Conservation (phyloP, 2,329 filamentous ascomycete species). For the Leptographium wingfieldii region DNA sequence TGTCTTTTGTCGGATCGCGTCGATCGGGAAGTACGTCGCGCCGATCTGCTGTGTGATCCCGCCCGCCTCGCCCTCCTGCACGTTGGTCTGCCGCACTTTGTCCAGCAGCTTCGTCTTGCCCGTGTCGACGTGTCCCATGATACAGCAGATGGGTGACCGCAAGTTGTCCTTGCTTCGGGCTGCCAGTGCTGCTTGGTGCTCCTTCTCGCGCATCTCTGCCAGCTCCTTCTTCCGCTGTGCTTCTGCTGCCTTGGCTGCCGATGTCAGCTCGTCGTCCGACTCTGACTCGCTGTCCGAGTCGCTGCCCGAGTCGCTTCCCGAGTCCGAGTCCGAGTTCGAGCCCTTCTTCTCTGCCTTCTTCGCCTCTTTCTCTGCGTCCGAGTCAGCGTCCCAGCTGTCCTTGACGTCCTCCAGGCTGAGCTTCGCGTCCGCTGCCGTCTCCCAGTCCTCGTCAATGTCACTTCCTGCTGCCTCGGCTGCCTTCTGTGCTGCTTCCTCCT, state of each 20-base stretch:
- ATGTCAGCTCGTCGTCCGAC: conserved; percentile 59
- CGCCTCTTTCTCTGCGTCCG: conserved; percentile 41
- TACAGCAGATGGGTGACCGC: conserved; percentile 97
- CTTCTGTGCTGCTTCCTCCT: conserved; percentile 37
- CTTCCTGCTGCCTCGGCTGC: conserved; percentile 39
- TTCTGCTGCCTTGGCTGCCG: conserved; percentile 60
- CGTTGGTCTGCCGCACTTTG: conserved; percentile 96
- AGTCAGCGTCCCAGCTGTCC: conserved; percentile 88
- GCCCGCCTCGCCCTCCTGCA: conserved; percentile 97
- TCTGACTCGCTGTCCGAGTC: conserved; percentile 15
- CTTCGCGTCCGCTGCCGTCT: conserved; percentile 60
- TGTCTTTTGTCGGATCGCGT: conserved; percentile 86
- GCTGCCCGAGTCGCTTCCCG: conserved; percentile 9
- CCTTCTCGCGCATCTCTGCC: conserved; percentile 75
- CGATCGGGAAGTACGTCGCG: conserved; percentile 96
- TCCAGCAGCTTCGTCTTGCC: conserved; percentile 99
- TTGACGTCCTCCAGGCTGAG: conserved; percentile 62
- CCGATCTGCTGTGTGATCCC: conserved; percentile 99
- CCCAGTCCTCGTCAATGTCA: conserved; percentile 74
- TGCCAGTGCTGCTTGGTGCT: conserved; percentile 81
- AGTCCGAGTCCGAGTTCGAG: conserved; percentile 6
- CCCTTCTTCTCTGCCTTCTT: conserved; percentile 12
- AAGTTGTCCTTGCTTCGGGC: conserved; percentile 89
- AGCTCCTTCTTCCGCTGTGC: conserved; percentile 77
- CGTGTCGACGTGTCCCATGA: conserved; percentile 98